Evolutionary conservation across 106 monocot genomes (phyloP).

Genomic region (Xerophyta viscosa): DNA sequence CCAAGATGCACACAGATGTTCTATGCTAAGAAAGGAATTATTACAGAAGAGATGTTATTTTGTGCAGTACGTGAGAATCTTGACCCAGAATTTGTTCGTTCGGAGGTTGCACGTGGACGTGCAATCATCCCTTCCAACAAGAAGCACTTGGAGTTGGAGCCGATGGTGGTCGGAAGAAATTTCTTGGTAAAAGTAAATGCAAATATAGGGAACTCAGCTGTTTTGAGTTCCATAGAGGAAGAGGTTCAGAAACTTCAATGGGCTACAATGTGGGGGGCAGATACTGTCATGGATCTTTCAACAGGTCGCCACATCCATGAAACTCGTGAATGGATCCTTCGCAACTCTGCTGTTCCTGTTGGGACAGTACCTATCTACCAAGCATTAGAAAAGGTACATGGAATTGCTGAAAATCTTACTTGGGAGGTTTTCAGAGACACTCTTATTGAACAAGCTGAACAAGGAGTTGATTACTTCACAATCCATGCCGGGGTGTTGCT

Average conservation of each 20-base stretch:
- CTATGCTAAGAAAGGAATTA: conserved; percentile 85
- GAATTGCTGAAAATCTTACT: conserved; percentile 60
- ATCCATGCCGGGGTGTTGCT: conserved; percentile 79
- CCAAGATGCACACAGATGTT: conserved; percentile 95
- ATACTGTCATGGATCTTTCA: conserved; percentile 78
- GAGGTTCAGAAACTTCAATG: conserved; percentile 83
- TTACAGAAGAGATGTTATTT: conserved; percentile 94
- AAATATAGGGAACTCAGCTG: conserved; percentile 73
- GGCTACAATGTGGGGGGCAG: conserved; percentile 88
- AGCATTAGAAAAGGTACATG: conserved; percentile 79
- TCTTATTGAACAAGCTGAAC: conserved; percentile 75
- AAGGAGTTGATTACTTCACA: conserved; percentile 81
- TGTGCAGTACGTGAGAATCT: conserved; percentile 87
- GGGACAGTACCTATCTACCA: conserved; percentile 85
- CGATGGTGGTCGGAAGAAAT: conserved; percentile 75
- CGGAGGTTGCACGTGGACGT: conserved; percentile 89
- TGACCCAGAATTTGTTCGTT: conserved; percentile 79
- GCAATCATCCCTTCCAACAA: conserved; percentile 83
- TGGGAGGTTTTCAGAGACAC: conserved; percentile 75
- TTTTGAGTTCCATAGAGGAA: conserved; percentile 66
- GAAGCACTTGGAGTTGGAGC: conserved; percentile 69
- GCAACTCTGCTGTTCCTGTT: conserved; percentile 67
- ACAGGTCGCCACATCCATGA: conserved; percentile 80
- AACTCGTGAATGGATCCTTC: conserved; percentile 79
- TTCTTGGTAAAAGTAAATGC: conserved; percentile 82